Evolutionary conservation across 2,329 filamentous ascomycete species (phyloP), one percentile per base, ranked within the genome.

Genomic region (Diplodia sapinea): DNA sequence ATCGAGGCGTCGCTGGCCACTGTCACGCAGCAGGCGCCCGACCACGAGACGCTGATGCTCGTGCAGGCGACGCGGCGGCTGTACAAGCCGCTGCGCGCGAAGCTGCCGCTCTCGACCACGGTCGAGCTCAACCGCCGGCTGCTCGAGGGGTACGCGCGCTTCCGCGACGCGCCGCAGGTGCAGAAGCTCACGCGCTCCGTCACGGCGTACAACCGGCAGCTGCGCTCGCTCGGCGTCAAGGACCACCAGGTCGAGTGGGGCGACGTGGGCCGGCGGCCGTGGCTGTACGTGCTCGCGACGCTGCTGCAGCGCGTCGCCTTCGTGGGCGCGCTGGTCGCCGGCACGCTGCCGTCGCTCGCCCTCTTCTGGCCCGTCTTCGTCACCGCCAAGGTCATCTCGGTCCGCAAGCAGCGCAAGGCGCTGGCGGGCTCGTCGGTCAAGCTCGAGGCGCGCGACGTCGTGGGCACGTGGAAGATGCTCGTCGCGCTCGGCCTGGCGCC

Each of bases 381-480:
- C 20, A 63, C 56, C 11, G 9, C 57, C 15, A 70, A 70, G 65
- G 4, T 69, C 66, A 70, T 70, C 36, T 70, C 69, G 2, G 55
- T 70, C 66, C 68, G 65, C 43, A 70, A 70, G 49, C 52, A 55
- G 38, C 49, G 65, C 26, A 64, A 68, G 38, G 69, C 69, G 5
- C 66, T 70, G 11, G 69, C 69, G 5, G 40, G 23, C 43, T 70
- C 69, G 50, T 33, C 31, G 17, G 69, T 70, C 36, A 70, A 70
- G 61, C 54, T 70, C 9, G 43, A 70, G 29, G 69, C 38, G 8
- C 66, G 68, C 23, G 69, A 70, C 43, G 69, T 70, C 29, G 66
- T 70, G 2, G 69, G 50, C 11, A 70, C 68, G 12, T 70, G 69
- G 69, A 70, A 70, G 62, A 51, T 70, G 33, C 69, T 70, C 8